Evolutionary conservation across 768 basidiomycete genomes (phyloP).

Genomic region (Russula earlei): DNA sequence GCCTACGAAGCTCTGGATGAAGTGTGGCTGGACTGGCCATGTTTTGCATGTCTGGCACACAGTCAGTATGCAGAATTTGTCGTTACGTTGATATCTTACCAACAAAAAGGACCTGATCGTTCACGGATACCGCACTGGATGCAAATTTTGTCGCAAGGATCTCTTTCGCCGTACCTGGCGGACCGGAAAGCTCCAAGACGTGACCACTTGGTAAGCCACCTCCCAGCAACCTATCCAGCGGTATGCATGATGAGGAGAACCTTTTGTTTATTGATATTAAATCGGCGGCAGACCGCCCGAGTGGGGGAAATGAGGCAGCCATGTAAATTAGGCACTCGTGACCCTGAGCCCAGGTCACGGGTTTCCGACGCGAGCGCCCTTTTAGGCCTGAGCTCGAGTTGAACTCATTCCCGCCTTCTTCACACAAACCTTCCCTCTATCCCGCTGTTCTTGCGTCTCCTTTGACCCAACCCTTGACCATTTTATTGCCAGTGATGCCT

Average conservation of each 20-base stretch:
- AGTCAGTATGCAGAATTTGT: constrained; percentile 7
- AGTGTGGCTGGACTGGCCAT: constrained; percentile 34
- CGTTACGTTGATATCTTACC: constrained; percentile 34
- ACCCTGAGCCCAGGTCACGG: constrained; percentile 6
- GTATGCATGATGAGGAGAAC: constrained; percentile 36
- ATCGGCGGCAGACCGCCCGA: constrained; percentile 52
- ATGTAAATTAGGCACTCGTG: constrained; percentile 1
- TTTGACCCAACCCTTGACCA: background rate
- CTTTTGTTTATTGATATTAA: constrained; percentile 27
- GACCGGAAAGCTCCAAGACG: constrained; percentile 67
- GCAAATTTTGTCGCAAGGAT: constrained; percentile 42
- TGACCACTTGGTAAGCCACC: constrained; percentile 55
- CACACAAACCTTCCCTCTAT: background rate
- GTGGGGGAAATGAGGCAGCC: background rate
- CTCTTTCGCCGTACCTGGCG: constrained; percentile 64
- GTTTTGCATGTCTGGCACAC: constrained; percentile 38
- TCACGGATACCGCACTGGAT: constrained; percentile 36
- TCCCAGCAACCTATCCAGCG: constrained; percentile 49
- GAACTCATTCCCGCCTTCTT: background rate
- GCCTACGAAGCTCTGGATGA: constrained; percentile 22
- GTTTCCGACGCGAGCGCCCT: constrained; percentile 1
- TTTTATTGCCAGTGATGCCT: background rate
- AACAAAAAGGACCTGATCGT: constrained; percentile 50
- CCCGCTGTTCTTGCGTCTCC: background rate
- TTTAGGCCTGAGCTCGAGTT: background rate